Base-by-base conservation (phyloP, 169 alveolate genomes). In the Neospora caninum region DNA sequence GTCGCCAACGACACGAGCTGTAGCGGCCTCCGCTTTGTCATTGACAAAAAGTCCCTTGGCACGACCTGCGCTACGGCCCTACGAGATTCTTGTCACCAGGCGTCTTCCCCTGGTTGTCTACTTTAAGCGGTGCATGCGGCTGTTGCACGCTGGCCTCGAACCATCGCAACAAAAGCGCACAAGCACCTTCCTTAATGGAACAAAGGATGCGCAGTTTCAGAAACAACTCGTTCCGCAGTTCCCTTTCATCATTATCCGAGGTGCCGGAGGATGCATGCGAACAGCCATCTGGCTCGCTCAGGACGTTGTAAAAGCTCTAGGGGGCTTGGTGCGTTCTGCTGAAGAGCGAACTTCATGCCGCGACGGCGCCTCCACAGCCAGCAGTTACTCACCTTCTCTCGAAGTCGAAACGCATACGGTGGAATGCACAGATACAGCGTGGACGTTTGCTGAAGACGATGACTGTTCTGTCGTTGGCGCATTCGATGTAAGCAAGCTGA, bases 221-320 rank as follows among this genome's bases (percentile, higher is more conserved):
- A 22, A 43, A 29, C 89, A 82, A 43, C n/a, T 41, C 41, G 45
- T 27, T 9, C 89, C n/a, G 31, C 53, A 92, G 58, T 91, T 91
- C 25, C 95, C 95, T 22, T 45, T 67, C 49, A 83, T 88, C 0
- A 43, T 67, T 10, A 84, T 93, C 7, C 91, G 95, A 16, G 95
- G 95, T 0, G 73, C 95, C 4, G 93, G 95, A 0, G 80, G 93
- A 86, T 93, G 95, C 84, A 70, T 93, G n/a, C 64, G 89, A 43
- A 93, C 95, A 42, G 95, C 95, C 18, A 39, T 93, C 67, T 93
- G 41, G 70, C 58, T 93, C 22, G 95, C 95, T 0, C 95, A 93
- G 49, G 95, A 93, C 70, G 95, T 93, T 1, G 93, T 86, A 0
- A 83, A 91, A 0, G 92, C 95, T 0, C 84, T 93, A 25, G 95